Percentiles rank a stretch among this genome's conserved stretches.
These are phyloP conservation scores for Tolypocladium paradoxum DNA, from an alignment of 2,329 filamentous ascomycete genomes.

Conservation along the genomic window DNA sequence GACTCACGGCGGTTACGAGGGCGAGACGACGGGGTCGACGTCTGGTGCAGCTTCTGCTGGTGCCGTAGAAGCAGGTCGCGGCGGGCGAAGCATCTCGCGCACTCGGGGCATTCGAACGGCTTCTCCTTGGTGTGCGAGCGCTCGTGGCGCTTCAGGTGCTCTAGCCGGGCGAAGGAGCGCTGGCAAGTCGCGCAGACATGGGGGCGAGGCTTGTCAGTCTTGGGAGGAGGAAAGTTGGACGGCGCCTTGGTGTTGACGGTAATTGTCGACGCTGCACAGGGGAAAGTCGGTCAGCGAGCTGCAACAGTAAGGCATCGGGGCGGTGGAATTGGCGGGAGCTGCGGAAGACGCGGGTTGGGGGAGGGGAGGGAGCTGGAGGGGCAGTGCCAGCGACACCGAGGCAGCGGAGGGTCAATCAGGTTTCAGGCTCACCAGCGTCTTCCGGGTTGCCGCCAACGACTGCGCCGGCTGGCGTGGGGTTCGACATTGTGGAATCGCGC, in stretches of 20 bases:
- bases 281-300: slow-evolving; percentile 8
- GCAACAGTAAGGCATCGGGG: neutral
- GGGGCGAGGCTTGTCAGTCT: slow-evolving; percentile 93
- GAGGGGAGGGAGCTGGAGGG: slow-evolving; percentile 21
- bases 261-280: slow-evolving; percentile 34
- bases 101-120: slow-evolving; percentile 94
- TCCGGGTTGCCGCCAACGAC: slow-evolving; percentile 19
- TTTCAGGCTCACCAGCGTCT: slow-evolving; percentile 27
- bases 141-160: slow-evolving; percentile 95
- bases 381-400: slow-evolving; percentile 16
- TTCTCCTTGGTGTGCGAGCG: slow-evolving; percentile 98
- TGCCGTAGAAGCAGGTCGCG: slow-evolving; percentile 85
- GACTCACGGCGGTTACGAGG: slow-evolving; percentile 87
- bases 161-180: slow-evolving; percentile 85
- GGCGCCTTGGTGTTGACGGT: slow-evolving; percentile 37
- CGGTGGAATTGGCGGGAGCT: neutral
- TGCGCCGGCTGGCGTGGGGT: slow-evolving; percentile 18
- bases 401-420: slow-evolving; percentile 3
- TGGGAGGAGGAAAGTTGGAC: slow-evolving; percentile 62
- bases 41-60: slow-evolving; percentile 97
- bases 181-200: slow-evolving; percentile 88
- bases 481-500: slow-evolving; percentile 26
- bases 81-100: slow-evolving; percentile 85
- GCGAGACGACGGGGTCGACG: slow-evolving; percentile 74
- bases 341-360: neutral